Conservation (phyloP, 257 asterid genomes). For the Misopates orontium region DNA sequence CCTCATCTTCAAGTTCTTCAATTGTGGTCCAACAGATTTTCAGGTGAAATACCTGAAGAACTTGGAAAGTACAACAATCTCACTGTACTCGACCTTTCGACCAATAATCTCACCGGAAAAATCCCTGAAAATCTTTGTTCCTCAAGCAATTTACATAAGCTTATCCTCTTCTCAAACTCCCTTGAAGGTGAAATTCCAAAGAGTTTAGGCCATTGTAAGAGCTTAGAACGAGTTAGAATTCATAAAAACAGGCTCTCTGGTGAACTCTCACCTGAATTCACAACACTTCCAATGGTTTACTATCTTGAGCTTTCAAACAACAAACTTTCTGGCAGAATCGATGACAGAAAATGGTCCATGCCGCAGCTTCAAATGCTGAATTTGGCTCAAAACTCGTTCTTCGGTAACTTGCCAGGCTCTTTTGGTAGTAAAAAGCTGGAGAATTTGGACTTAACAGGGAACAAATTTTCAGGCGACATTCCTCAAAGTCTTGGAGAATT, state of each 20-base stretch:
- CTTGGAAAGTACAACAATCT: constrained; percentile 67
- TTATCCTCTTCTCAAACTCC: constrained; percentile 77
- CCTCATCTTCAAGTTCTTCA: constrained; percentile 75
- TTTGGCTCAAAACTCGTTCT: constrained; percentile 54
- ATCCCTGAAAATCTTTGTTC: constrained; percentile 61
- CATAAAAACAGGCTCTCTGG: constrained; percentile 66
- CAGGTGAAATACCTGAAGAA: constrained; percentile 60
- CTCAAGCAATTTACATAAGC: constrained; percentile 57
- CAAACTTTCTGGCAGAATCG: constrained; percentile 50
- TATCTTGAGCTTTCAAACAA: constrained; percentile 69
- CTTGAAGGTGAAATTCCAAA: constrained; percentile 60
- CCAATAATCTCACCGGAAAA: constrained; percentile 65
- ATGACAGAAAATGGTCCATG: constrained; percentile 60
- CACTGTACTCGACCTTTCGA: constrained; percentile 75
- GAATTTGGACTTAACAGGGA: constrained; percentile 63
- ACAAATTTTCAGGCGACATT: constrained; percentile 52
- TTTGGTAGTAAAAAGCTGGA: constrained; percentile 67
- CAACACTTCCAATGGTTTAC: constrained; percentile 62
- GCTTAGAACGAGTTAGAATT: constrained; percentile 64
- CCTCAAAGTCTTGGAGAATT: constrained; percentile 49
- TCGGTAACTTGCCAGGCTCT: constrained; percentile 47
- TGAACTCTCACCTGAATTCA: constrained; percentile 43
- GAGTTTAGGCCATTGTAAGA: constrained; percentile 55
- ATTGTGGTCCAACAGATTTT: constrained; percentile 67
- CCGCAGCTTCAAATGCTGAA: constrained; percentile 80